A percentile compares a stretch with the other conserved stretches of the same genome.
Conservation (phyloP, 73 alveolate genomes). For the Effrenium voratum region DNA sequence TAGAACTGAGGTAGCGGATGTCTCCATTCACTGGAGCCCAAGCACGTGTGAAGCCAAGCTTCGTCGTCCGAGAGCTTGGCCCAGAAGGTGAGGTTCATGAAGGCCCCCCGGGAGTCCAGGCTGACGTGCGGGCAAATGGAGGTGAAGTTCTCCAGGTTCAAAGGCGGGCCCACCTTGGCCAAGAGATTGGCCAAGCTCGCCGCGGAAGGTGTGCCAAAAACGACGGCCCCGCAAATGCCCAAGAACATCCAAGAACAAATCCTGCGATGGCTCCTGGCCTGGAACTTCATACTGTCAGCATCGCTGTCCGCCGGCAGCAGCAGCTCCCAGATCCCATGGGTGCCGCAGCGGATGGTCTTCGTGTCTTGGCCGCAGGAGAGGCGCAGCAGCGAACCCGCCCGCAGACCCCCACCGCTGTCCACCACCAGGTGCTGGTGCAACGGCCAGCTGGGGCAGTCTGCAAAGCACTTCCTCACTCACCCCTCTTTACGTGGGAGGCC, state of each 20-base stretch:
- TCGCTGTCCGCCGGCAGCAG: neutral
- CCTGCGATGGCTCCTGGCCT: too few species aligned
- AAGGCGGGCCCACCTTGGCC: slow-evolving; percentile 21
- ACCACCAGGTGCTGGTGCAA: slow-evolving; percentile 54
- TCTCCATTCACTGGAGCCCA: too few species aligned
- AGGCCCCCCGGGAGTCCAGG: too few species aligned
- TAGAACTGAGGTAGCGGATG: too few species aligned
- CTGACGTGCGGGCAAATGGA: slow-evolving; percentile 32
- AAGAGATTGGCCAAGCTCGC: too few species aligned
- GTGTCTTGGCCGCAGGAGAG: slow-evolving; percentile 10
- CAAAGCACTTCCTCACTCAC: slow-evolving; percentile 62
- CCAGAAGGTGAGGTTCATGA: slow-evolving; percentile 67
- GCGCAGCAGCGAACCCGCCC: slow-evolving; percentile 73
- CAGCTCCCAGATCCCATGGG: slow-evolving; percentile 45
- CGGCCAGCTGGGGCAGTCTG: slow-evolving; percentile 79
- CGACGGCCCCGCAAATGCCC: too few species aligned
- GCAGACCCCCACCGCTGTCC: slow-evolving; percentile 80
- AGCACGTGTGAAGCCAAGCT: too few species aligned
- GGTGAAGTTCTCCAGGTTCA: slow-evolving; percentile 3
- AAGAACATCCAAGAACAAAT: too few species aligned
- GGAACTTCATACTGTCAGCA: slow-evolving; percentile 27
- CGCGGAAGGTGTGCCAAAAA: too few species aligned
- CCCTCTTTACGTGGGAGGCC: too few species aligned
- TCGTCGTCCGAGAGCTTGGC: slow-evolving; percentile 83
- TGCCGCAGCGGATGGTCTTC: slow-evolving; percentile 64